Conservation (phyloP, 371 early-diverging fungal species). For the Lichtheimia ornata region DNA sequence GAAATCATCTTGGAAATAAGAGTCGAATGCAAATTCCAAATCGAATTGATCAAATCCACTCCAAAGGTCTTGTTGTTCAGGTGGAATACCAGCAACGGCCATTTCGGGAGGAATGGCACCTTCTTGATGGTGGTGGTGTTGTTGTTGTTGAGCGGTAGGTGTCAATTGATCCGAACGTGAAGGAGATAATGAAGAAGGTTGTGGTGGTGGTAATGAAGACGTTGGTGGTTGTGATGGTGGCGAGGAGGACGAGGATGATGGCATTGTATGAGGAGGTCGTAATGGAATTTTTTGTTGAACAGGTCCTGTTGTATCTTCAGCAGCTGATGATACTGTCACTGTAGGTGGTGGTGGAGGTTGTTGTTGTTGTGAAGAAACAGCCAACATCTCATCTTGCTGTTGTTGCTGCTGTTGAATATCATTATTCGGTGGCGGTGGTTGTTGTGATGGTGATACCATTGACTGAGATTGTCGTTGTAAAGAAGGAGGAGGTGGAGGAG, state of each 20-base stretch:
- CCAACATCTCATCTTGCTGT: not conserved
- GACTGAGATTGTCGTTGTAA: no score
- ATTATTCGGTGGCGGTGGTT: not conserved
- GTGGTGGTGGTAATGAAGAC: not conserved
- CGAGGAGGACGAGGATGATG: constrained; percentile 13
- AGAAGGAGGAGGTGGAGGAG: no score
- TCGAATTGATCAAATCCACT: constrained; percentile 15
- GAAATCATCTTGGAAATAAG: constrained; percentile 40
- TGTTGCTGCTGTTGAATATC: not conserved
- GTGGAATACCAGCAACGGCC: not conserved
- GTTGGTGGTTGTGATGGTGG: constrained; percentile 4
- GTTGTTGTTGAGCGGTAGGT: constrained; percentile 1
- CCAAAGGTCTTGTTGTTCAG: constrained; percentile 10
- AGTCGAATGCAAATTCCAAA: constrained; percentile 28
- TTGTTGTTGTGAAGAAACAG: no score
- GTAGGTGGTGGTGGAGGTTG: not conserved
- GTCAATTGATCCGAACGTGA: not conserved
- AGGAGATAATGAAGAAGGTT: not conserved
- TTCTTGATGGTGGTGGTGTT: not conserved
- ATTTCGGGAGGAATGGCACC: constrained; percentile 3
- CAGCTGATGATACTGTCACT: not conserved
- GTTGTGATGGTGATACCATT: not conserved
- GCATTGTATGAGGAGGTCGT: constrained; percentile 5
- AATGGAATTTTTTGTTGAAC: not conserved
- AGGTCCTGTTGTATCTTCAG: no score